Base-by-base conservation (phyloP, 2,329 filamentous ascomycete species). In the Epichloe festucae region DNA sequence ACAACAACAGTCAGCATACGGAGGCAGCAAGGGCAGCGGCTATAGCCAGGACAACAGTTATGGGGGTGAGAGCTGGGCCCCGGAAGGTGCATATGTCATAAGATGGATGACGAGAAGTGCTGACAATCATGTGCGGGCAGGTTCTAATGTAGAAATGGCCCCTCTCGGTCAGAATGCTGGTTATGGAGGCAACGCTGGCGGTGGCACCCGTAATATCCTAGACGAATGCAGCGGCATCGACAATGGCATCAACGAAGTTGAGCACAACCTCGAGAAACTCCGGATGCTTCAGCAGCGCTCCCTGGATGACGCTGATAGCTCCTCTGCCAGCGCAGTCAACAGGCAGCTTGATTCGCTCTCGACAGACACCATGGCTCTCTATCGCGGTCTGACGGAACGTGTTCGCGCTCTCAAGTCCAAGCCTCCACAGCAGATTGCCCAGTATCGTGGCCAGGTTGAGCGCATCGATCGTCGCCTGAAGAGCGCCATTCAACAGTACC, bases 211-310 rank as follows among this genome's bases (percentile, higher is more conserved):
- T 52, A 53, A 53, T 12, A 85, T 95, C 58, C 77, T 96, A 54
- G 88, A 94, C 70, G 85, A 93, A 66, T 93, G 88, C 70, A 79
- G 81, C 53, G 82, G 87, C 45, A 85, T 96, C 65, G 85, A 89
- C 65, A 74, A 79, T 53, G 85, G 83, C 42, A 86, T 96, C 62
- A 78, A 86, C 56, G 74, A 82, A 53, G 80, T 96, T 62, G 82
- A 89, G 62, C 70, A 71, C 55, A 86, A 86, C 60, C 78, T 94
- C 36, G 76, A 81, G 57, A 78, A 85, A 62, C 79, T 95, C 46
- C 79, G 81, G 60, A 77, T 76, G 65, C 74, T 88, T 39, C 87
- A 91, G 65, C 78, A 79, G 63, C 77, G 81, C 56, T 79, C 83
- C 79, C 79, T 95, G 57, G 79, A 82, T 62, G 86, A 89, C 60